Evolutionary conservation across 2,329 filamentous ascomycete genomes (phyloP), one percentile per base, ranked within the genome.

Genomic region (Penicillium polonicum): DNA sequence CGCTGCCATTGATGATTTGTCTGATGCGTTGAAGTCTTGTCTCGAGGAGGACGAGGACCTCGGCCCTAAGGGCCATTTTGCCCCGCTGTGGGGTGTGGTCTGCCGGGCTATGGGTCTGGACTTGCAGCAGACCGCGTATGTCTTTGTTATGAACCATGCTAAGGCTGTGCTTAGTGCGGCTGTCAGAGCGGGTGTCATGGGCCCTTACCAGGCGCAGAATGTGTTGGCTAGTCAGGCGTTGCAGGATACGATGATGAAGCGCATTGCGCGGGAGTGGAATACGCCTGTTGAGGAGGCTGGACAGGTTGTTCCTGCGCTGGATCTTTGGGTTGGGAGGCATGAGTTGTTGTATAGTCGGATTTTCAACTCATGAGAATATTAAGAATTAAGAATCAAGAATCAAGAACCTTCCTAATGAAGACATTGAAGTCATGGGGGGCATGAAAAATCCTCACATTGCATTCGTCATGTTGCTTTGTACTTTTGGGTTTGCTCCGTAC

Each of bases 271-370:
- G 49, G 78, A 82, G 57, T 82, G 79, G 79, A 64, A 78, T 23
- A 77, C 70, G 21, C 66, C 70, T 36, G 78, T 82, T 1, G 80
- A 83, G 48, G 79, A 85, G 62, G 85, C 85, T 13, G 83, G 82
- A 2, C 83, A 87, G 63, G 80, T 80, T 38, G 82, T 86, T n/a
- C 85, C 85, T 3, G 77, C 79, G 12, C 78, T 87, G 73, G 85
- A 88, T 76, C 69, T 88, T 8, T 88, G 85, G 85, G 78, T 86
- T 55, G 85, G 85, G 1, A 77, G 85, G 62, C 85, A 88, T 71
- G 85, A 88, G 72, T 75, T 86, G 68, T 72, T 88, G 41, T 88
- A 88, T 70, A 86, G 84, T 66, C 77, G 85, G 59, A 88, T 88
- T 56, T 88, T 88, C 71, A 88, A 88, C 73, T 87, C 85, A 50